Evolutionary conservation across 2,329 filamentous ascomycete genomes (phyloP), one percentile per base, ranked within the genome.

Genomic region (Colletotrichum sp.): DNA sequence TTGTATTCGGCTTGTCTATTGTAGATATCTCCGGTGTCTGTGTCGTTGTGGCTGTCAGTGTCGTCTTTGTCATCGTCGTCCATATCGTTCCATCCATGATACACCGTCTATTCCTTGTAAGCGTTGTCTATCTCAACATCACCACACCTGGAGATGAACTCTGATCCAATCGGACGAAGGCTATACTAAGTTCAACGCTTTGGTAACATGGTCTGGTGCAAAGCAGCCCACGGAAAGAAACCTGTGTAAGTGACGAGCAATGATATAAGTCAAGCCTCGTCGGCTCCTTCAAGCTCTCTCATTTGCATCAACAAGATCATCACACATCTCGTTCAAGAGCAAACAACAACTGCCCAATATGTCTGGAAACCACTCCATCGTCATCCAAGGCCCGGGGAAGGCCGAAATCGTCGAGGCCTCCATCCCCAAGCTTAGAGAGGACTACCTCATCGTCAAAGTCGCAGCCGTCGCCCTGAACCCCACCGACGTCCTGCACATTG

Each of bases 391-490:
- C 24, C 21, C 55, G 8, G 72, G 72, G 36, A 66, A 75, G 21
- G 72, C 67, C 61, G 55, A 34, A 12, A 34, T 76, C 26, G 58
- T 64, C n/a, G 64, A 68, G 15, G 36, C 52, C 18, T 16, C 62
- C 38, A 43, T 65, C 10, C 73, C 73, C 66, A 73, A 72, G 48
- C 66, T 70, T 8, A 48, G 64, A n/a, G 73, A 73, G 28, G 65
- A 77, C 24, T 78, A 82, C 64, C 76, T 83, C 48, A 71, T 83
- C 32, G 79, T 84, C 67, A 79, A 79, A 60, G 81, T 81, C 70
- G 77, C 75, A 26, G 79, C 81, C 16, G 79, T 84, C 8, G 82
- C 81, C 16, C 77, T 84, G 21, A 84, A 84, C 81, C 74, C 80
- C 76, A 71, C 83, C 7, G 82, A 85, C 76, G 80, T 79, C 38